These are phyloP conservation scores for Hydrangea macrophylla DNA, from an alignment of 148 eudicot species.

Conservation along the genomic window DNA sequence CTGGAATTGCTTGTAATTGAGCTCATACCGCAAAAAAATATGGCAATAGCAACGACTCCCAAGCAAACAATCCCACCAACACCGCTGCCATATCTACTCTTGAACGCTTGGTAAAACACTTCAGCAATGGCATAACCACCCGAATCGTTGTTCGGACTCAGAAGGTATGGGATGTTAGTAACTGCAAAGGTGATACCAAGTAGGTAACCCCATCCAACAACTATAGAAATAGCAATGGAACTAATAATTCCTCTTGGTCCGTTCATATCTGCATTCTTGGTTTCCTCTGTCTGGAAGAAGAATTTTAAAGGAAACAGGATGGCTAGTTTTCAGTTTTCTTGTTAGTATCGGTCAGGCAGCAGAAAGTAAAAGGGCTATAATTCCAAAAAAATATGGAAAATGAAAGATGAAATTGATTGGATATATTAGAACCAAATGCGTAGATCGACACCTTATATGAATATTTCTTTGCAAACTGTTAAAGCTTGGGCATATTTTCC, in stretches of 20 bases:
- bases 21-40: conserved; percentile 95
- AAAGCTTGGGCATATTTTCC: not conserved
- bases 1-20: conserved; percentile 95
- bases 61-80: conserved; percentile 84
- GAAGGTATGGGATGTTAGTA: conserved; percentile 69
- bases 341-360: conserved; percentile 1
- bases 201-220: conserved; percentile 95
- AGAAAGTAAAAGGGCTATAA: not conserved
- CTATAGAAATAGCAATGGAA: conserved; percentile 79
- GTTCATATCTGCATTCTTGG: conserved; percentile 83
- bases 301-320: conserved; percentile 9
- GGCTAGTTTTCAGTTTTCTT: not conserved
- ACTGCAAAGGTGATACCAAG: conserved; percentile 92
- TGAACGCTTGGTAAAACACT: conserved; percentile 81
- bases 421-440: not conserved
- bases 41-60: conserved; percentile 77
- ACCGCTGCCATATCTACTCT: conserved; percentile 76
- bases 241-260: conserved; percentile 96
- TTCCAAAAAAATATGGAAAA: not conserved
- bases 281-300: conserved; percentile 82
- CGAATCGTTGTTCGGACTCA: conserved; percentile 67
- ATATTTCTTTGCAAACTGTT: not conserved
- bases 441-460: not conserved
- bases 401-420: not conserved
- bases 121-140: conserved; percentile 97